Conservation (phyloP, 1,139 yeast species). For the Yamadazyma spencermartinsiae region DNA sequence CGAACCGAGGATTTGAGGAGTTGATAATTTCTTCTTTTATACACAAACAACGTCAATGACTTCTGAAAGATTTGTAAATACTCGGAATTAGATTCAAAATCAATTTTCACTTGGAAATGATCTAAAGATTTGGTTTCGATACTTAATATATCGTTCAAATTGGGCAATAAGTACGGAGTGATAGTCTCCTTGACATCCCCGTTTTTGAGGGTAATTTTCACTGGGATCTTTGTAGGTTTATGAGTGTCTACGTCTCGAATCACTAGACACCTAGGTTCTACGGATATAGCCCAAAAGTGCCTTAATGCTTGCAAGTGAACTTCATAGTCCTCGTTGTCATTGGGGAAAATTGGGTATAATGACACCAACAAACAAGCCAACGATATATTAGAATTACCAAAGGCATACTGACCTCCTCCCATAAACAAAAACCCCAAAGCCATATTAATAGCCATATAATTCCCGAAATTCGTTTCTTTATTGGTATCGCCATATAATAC, state of each 20-base stretch:
- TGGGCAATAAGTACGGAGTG: slow-evolving; percentile 75
- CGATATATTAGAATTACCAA: slow-evolving; percentile 62
- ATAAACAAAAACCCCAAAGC: slow-evolving; percentile 85
- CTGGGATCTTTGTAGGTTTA: slow-evolving; percentile 52
- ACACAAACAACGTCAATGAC: slow-evolving; percentile 51
- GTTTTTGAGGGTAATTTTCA: slow-evolving; percentile 44
- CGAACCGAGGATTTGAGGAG: slow-evolving; percentile 37
- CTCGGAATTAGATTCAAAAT: slow-evolving; percentile 38
- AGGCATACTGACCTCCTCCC: slow-evolving; percentile 92
- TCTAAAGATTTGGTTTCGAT: slow-evolving; percentile 44
- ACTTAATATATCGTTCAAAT: slow-evolving; percentile 46
- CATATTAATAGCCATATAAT: slow-evolving; percentile 76
- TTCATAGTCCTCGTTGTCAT: slow-evolving; percentile 39
- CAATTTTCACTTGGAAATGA: slow-evolving; percentile 45
- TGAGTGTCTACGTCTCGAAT: slow-evolving; percentile 67
- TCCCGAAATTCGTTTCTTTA: slow-evolving; percentile 58
- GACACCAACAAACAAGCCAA: slow-evolving; percentile 75
- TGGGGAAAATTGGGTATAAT: slow-evolving; percentile 72
- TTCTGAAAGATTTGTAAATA: slow-evolving; percentile 45
- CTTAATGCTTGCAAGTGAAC: slow-evolving; percentile 82
- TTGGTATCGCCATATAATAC: slow-evolving; percentile 61
- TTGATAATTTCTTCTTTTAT: slow-evolving; percentile 45
- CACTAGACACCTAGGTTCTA: slow-evolving; percentile 77
- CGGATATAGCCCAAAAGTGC: slow-evolving; percentile 89
- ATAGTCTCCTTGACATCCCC: slow-evolving; percentile 30